Percentiles rank a stretch among this genome's conserved stretches.
phyloP scores from a whole-genome alignment of 2,329 filamentous ascomycete genomes.

The Endoconidiophora polonica region DNA sequence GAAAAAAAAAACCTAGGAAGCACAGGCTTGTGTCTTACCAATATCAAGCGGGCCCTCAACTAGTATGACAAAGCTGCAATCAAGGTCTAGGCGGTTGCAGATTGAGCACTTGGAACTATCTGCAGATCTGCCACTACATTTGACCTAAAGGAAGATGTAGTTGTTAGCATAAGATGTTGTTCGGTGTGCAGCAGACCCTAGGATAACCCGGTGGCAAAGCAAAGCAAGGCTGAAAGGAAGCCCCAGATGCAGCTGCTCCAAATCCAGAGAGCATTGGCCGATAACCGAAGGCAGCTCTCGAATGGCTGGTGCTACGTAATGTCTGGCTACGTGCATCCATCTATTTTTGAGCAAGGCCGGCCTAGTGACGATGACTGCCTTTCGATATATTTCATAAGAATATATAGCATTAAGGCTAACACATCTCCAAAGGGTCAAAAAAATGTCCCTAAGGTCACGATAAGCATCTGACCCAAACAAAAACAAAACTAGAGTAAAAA shows the following conservation, averaged over 20 bases:
- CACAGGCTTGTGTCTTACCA: conserved; percentile 1
- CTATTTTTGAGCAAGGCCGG: no score
- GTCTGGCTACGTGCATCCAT: no score
- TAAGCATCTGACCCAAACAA: neutral
- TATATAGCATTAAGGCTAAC: neutral
- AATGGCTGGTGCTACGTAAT: no score
- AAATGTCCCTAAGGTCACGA: neutral
- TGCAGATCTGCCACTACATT: conserved; percentile 24
- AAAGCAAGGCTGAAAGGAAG: no score
- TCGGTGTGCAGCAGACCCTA: neutral
- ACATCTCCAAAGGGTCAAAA: neutral
- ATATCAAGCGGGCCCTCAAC: conserved; percentile 11
- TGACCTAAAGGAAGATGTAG: conserved; percentile 21
- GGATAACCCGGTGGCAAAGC: no score
- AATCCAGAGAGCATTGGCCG: no score
- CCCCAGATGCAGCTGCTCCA: no score
- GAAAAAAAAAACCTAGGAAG: neutral
- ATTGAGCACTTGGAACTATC: conserved; percentile 22
- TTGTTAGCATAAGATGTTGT: conserved; percentile 7
- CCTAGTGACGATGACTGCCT: neutral
- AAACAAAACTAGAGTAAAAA: neutral
- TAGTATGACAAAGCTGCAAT: conserved; percentile 21
- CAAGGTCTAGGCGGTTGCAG: conserved; percentile 23
- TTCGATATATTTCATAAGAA: neutral
- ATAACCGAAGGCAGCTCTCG: no score